phyloP scores from a whole-genome alignment of 116 monocot genomes.

The Cymodocea nodosa region DNA sequence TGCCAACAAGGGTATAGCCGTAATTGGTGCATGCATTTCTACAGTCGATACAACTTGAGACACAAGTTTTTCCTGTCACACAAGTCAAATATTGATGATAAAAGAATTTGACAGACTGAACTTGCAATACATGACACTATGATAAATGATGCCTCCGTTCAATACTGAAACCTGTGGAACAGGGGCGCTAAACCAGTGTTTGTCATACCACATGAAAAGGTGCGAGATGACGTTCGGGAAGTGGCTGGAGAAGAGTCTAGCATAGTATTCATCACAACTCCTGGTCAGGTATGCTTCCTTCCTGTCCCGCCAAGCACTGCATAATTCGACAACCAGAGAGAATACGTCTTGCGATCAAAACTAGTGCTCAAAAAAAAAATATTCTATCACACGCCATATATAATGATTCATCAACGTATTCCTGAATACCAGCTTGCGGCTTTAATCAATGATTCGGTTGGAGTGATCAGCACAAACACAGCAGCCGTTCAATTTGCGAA shows the following conservation, averaged over 20 bases:
- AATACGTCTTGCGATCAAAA: too few relatives aligned
- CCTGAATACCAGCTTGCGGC: slow-evolving; percentile 44
- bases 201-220: slow-evolving; percentile 91
- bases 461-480: slow-evolving; percentile 79
- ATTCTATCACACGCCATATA: too few relatives aligned
- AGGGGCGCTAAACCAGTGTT: slow-evolving; percentile 58
- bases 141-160: not conserved
- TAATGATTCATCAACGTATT: not conserved
- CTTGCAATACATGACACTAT: not conserved
- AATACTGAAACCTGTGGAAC: slow-evolving; percentile 1
- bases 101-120: too few relatives aligned
- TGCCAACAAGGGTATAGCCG: too few relatives aligned
- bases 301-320: not conserved
- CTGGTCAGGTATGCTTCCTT: slow-evolving; percentile 54
- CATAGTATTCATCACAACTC: slow-evolving; percentile 71
- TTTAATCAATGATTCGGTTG: slow-evolving; percentile 66
- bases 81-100: too few relatives aligned
- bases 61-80: too few relatives aligned
- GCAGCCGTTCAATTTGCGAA: slow-evolving; percentile 73
- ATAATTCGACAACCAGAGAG: too few relatives aligned
- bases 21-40: too few relatives aligned
- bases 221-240: slow-evolving; percentile 72
- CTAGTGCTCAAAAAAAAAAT: too few relatives aligned
- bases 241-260: slow-evolving; percentile 37
- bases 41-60: too few relatives aligned